Base-by-base conservation (phyloP, 208 protist genomes). In the Plasmodiophora brassicae region DNA sequence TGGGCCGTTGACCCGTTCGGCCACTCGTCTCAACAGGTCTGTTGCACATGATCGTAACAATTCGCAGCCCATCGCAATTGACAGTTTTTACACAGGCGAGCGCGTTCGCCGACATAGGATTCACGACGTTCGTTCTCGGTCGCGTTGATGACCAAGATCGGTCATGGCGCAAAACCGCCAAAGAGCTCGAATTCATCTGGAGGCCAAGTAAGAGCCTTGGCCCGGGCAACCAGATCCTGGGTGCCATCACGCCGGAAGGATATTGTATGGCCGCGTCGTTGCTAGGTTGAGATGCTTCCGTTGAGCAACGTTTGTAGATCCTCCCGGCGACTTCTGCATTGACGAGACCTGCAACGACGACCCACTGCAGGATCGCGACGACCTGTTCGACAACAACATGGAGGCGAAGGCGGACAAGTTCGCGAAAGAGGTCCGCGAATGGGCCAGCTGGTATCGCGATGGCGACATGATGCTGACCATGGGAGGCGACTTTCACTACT, bases 1-100 rank as follows among this genome's bases (percentile, higher is more conserved):
- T 86, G 83, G 83, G 44, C 38, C 10, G 41, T 86, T 32, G 65
- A 78, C n/a, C 65, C 65, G n/a, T 78, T 78, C 41, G 65, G 65
- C 14, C 65, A 78, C 41, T 78, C 65, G 20, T 78, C 65, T 36
- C 65, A 78, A 78, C 65, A 78, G 65, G 65, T 78, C 5, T 78
- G 32, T 78, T 78, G 14, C 41, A 5, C n/a, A 78, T 78, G 65
- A n/a, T n/a, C n/a, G n/a, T n/a, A n/a, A n/a, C n/a, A n/a, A n/a
- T n/a, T n/a, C n/a, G n/a, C n/a, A n/a, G 14, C 20, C 14, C 65
- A 5, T 78, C 5, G 65, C 20, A 78, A 38, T 78, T n/a, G 41
- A 44, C 65, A 5, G 65, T 32, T 5, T 5, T 78, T n/a, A n/a
- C n/a, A n/a, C n/a, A 78, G 65, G 65, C 65, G 5, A 44, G 32